Evolutionary conservation across 495 filamentous ascomycete species (phyloP), one percentile per base, ranked within the genome.

Genomic region (Trypethelium eluteriae): DNA sequence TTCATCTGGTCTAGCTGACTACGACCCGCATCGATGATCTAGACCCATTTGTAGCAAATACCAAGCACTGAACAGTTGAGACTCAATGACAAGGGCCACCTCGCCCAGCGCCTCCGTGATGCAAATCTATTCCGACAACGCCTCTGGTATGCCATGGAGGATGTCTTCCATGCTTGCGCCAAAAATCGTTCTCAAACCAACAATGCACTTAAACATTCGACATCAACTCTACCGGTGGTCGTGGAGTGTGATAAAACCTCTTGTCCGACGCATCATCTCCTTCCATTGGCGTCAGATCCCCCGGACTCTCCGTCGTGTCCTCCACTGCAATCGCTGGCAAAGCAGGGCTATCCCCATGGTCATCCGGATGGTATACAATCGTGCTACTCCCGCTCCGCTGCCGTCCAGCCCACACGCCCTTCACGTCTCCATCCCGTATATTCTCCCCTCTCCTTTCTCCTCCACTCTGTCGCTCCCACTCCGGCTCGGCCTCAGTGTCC

Each of bases 211-310:
- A 59, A 34, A 32, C 7, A 59, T 36, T 36, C 7, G 53, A 59
- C 91, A 97, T 96, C 76, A 98, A 77, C 78, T 98, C 94, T 2
- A 98, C 86, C 0, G 94, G 94, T 14, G 94, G 94, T 62, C 93
- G 81, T 3, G 86, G 70, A 2, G 94, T 98, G 75, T 96, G 90
- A 62, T 85, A 80, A 70, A 86, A 80, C 67, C 85, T 66, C 63
- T 86, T 74, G 47, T 83, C 59, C 76, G 64, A 68, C 76, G 77
- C 69, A 1, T 59, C 53, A 3, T 7, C 7, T 71, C 77, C 64
- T 79, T 82, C 64, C 72, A 74, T 71, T 39, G 74, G 71, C 18
- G 66, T 81, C 77, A 74, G 65, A 44, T 81, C 80, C 12, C 74
- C 78, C 3, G 80, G 81, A 41, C 77, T 82, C 62, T 87, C 82